Conservation (phyloP, 805 yeast species). For the Huiozyma naganishii region DNA sequence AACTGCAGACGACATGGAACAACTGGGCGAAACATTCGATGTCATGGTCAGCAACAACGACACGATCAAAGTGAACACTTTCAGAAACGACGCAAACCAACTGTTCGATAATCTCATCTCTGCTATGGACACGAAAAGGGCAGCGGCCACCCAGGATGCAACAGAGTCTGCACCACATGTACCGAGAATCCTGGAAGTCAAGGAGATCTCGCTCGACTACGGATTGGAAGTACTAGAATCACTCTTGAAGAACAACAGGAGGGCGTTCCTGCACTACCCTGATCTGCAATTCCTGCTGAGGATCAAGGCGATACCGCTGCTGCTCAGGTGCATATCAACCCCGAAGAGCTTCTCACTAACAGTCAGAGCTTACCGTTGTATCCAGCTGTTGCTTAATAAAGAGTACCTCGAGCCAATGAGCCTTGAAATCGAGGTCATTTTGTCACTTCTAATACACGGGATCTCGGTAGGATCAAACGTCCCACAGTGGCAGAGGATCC, state of each 20-base stretch:
- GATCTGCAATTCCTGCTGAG: constrained; percentile 62
- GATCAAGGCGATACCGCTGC: constrained; percentile 61
- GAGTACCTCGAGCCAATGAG: constrained; percentile 53
- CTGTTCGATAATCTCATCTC: constrained; percentile 66
- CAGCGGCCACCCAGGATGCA: constrained; percentile 1
- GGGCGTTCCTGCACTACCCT: constrained; percentile 42
- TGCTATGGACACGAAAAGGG: constrained; percentile 20
- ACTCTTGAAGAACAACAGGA: constrained; percentile 52
- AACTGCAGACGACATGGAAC: constrained; percentile 11
- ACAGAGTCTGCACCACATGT: not conserved
- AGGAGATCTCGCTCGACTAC: constrained; percentile 47
- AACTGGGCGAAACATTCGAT: constrained; percentile 20
- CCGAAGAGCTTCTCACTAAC: constrained; percentile 48
- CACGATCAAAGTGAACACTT: constrained; percentile 34
- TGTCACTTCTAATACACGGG: constrained; percentile 66
- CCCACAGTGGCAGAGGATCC: constrained; percentile 61
- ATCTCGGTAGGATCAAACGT: constrained; percentile 44
- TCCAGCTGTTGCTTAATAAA: constrained; percentile 45
- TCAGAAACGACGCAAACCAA: constrained; percentile 58
- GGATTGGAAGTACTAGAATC: constrained; percentile 80
- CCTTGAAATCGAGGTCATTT: constrained; percentile 71
- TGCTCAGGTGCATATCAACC: constrained; percentile 54
- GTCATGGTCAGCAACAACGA: constrained; percentile 40
- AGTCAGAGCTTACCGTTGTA: constrained; percentile 65
- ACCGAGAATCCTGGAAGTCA: constrained; percentile 31